Evolutionary conservation across 225 moss, liverwort and hornwort species (phyloP).

Genomic region (Sphagnum tenellum): DNA sequence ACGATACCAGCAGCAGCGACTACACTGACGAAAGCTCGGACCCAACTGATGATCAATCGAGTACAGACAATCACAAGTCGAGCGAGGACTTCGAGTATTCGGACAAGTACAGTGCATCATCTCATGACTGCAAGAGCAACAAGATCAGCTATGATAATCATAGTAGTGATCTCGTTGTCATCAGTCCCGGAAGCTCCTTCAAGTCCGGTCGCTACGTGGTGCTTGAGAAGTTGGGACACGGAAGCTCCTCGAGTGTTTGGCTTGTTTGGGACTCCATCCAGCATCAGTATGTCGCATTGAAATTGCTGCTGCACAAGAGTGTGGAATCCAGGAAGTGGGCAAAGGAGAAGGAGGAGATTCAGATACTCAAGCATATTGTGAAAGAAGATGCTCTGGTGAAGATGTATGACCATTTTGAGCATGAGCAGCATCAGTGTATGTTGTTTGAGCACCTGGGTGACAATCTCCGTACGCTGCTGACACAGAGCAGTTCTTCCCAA

Average conservation of each 20-base stretch:
- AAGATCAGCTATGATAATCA: too few species aligned
- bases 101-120: too few species aligned
- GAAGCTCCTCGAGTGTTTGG: conserved; percentile 34
- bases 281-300: conserved; percentile 20
- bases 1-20: too few species aligned
- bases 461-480: conserved; percentile 68
- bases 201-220: conserved; percentile 20
- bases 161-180: too few species aligned
- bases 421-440: conserved; percentile 60
- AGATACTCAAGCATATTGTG: conserved; percentile 23
- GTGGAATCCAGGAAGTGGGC: conserved; percentile 9
- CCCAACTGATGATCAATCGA: too few species aligned
- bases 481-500: conserved; percentile 1
- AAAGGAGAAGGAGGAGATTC: conserved; percentile 25
- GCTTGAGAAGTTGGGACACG: conserved; percentile 19
- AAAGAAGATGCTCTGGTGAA: conserved; percentile 3
- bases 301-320: conserved; percentile 30
- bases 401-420: conserved; percentile 53
- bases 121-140: too few species aligned
- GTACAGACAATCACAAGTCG: too few species aligned
- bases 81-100: too few species aligned
- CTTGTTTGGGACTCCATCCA: conserved; percentile 24
- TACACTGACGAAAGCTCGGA: too few species aligned
- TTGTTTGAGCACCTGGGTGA: conserved; percentile 86
- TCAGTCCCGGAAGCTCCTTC: conserved; percentile 6